Evolutionary conservation across 1,284 basidiomycete genomes (phyloP), one percentile per base, ranked within the genome.

Genomic region (Leccinum huronense): DNA sequence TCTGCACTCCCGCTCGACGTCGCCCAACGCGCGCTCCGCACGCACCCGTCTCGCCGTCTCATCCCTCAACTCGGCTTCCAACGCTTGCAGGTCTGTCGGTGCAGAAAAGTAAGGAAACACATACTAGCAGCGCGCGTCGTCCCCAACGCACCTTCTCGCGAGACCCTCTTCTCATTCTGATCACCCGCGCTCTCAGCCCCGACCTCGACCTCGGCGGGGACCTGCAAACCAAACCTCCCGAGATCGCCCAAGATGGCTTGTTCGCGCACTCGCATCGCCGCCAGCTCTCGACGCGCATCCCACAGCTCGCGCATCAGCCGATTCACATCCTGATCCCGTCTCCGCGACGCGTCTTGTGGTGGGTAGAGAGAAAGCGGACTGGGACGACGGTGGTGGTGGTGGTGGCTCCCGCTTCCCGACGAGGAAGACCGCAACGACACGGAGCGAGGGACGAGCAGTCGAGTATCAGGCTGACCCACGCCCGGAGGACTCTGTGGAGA

Each of bases 1-100:
- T 27, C 59, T 61, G 38, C 73, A 75, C 48, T 75, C 73, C 57
- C 65, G 66, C 55, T 77, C 75, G 3, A 77, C 72, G 1, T 75
- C 73, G 2, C 30, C 54, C 61, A 77, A 60, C 31, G 57, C 55
- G n/a, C 51, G 69, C 36, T 75, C 73, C 5, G 73, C 75, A 60
- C 67, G 74, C 53, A 66, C 16, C 36, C 75, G 59, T 36, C 57
- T 56, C 45, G 55, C 57, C 10, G 59, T 59, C 59, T 74, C 73
- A 8, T 55, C 27, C 30, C 6, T 71, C 51, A 77, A 10, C 14
- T 76, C 74, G 13, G 42, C 57, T 45, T 76, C 68, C 30, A 71
- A 23, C 13, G 60, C 61, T 13, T 30, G 10, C 11, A 75, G 3
- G 23, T 65, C 75, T 67, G 63, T 58, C 42, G 16, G 31, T 33